Evolutionary conservation across 352 stramenopile genomes (phyloP), one percentile per base, ranked within the genome.

Genomic region (Phytopythium oedochilum): DNA sequence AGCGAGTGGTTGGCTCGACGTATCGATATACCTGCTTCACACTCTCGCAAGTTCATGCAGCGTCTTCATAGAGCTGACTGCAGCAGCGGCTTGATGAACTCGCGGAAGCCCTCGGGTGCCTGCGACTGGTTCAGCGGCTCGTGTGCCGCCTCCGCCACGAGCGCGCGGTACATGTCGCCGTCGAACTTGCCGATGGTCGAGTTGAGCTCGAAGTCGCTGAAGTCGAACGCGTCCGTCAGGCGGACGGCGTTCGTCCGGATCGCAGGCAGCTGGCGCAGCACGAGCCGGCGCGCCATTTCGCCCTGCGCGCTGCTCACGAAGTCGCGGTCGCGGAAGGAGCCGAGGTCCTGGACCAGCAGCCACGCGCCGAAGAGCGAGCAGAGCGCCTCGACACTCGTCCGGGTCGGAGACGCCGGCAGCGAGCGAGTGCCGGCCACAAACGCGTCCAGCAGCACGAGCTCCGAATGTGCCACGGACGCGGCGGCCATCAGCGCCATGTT

Each of bases 141-240:
- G 22, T 83, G 62, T 7, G 52, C 56, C 1, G 76, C 66, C 12
- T 64, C 73, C 49, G 65, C 50, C 9, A 86, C 70, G 31, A 90
- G 28, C 28, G 77, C 78, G 31, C 73, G 73, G 66, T 89, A 89
- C 0, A 89, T 72, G 54, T 89, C 78, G n/a, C 78, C 75, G 35
- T 89, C 78, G 63, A 81, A 89, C n/a, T 71, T 61, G 0, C 78
- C 75, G 40, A 88, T 85, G 17, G 73, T 73, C 65, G 78, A 88
- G 67, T 83, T 80, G 2, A 88, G 52, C 55, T 86, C 75, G 28
- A 84, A 84, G 58, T 88, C 77, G 4, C 20, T 82, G 18, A 69
- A 74, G 54, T 69, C 56, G 59, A 55, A 71, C 8, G 59, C 63
- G 50, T 74, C 66, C 2, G 70, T 79, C 12, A 83, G 59, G 32